Conservation (phyloP, 495 filamentous ascomycete genomes). For the Penicillium herquei region DNA sequence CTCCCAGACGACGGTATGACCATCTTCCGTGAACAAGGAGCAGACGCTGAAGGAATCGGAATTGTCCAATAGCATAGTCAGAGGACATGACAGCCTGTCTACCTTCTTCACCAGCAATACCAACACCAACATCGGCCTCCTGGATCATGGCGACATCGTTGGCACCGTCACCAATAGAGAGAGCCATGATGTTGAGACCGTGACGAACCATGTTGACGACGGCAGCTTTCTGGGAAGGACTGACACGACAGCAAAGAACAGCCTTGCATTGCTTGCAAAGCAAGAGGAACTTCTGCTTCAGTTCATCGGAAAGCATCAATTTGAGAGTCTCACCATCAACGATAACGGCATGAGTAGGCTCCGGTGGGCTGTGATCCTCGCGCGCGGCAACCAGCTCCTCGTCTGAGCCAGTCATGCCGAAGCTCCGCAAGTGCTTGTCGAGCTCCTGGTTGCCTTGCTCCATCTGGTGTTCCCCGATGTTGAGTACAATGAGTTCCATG, state of each 20-base stretch:
- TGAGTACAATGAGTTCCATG: conserved; percentile 94
- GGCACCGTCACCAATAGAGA: conserved; percentile 95
- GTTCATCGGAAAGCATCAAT: conserved; percentile 74
- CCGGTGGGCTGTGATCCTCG: conserved; percentile 77
- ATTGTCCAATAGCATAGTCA: conserved; percentile 98
- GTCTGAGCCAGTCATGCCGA: conserved; percentile 81
- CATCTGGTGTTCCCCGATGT: conserved; percentile 71
- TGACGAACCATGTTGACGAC: conserved; percentile 94
- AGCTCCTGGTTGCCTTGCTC: conserved; percentile 65
- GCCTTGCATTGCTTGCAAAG: conserved; percentile 97
- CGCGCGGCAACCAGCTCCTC: conserved; percentile 79
- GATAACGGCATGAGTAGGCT: conserved; percentile 89
- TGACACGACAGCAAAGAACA: conserved; percentile 97
- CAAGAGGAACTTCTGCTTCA: conserved; percentile 89
- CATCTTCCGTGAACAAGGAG: conserved; percentile 95
- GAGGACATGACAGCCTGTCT: conserved; percentile 98
- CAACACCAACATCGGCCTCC: conserved; percentile 96
- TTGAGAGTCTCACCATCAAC: conserved; percentile 95
- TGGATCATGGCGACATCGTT: conserved; percentile 99
- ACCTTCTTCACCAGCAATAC: conserved; percentile 96
- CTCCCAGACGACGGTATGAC: conserved; percentile 89
- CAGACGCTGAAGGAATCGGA: conserved; percentile 87
- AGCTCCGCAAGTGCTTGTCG: conserved; percentile 67
- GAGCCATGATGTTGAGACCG: conserved; percentile 93
- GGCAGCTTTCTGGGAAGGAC: conserved; percentile 94